A percentile compares a stretch with the other conserved stretches of the same genome.
Evolutionary conservation across 768 basidiomycete genomes (phyloP).

Genomic region (Pleurotus salmoneostramineus): DNA sequence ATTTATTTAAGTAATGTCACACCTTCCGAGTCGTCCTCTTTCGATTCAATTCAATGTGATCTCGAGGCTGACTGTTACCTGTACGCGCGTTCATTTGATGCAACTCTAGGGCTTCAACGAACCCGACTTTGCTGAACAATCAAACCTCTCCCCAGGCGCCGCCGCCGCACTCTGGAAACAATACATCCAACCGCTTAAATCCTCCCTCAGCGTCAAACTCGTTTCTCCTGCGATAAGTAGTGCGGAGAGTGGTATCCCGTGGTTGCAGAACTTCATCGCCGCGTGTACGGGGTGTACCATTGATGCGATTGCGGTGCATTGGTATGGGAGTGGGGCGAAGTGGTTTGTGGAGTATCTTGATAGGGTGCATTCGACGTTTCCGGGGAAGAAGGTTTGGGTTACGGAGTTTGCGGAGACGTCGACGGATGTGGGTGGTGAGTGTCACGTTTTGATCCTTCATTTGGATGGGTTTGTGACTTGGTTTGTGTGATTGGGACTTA

Average conservation of each 20-base stretch:
- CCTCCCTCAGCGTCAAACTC: constrained; percentile 24
- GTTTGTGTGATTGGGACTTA: background rate
- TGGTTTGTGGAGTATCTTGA: constrained; percentile 30
- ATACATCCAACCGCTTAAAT: constrained; percentile 30
- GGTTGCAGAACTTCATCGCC: constrained; percentile 28
- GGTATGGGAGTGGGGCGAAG: constrained; percentile 21
- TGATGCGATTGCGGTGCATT: constrained; percentile 32
- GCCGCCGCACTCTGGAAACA: constrained; percentile 31
- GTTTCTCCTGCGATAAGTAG: constrained; percentile 33
- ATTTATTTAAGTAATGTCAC: too few relatives aligned
- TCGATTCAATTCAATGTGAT: too few relatives aligned
- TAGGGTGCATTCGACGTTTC: constrained; percentile 27
- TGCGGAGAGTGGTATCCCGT: constrained; percentile 23
- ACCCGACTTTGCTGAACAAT: constrained; percentile 27
- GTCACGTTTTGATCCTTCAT: background rate
- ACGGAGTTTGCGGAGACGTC: constrained; percentile 27
- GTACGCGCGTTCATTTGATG: too few relatives aligned
- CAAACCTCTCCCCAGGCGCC: constrained; percentile 23
- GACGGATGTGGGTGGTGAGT: background rate
- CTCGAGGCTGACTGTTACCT: too few relatives aligned
- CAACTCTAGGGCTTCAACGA: constrained; percentile 30
- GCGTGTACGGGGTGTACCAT: constrained; percentile 30
- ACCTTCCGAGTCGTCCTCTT: background rate
- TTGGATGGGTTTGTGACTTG: background rate
- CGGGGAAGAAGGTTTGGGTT: constrained; percentile 28